Percentiles rank a stretch among this genome's conserved stretches.
Conservation (phyloP, 2,329 filamentous ascomycete species). For the Talaromyces sp. region DNA sequence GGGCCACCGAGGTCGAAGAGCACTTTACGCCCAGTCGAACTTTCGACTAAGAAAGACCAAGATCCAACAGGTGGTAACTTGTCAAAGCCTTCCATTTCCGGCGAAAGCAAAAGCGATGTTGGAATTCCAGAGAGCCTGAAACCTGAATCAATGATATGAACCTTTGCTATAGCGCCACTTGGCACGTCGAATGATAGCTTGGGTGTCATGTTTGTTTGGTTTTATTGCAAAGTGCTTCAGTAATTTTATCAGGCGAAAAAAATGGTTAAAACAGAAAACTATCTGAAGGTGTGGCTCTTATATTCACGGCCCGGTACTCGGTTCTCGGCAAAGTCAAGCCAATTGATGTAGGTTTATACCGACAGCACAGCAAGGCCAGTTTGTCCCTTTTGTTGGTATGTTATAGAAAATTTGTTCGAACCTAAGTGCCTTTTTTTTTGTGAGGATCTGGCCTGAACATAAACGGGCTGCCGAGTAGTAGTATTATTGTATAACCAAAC, state of each 20-base stretch:
- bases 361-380: too few relatives aligned
- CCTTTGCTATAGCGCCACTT: not conserved
- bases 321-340: not conserved
- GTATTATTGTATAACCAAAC: too few relatives aligned
- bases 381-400: too few relatives aligned
- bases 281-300: not conserved
- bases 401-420: too few relatives aligned
- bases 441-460: too few relatives aligned
- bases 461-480: too few relatives aligned
- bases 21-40: constrained; percentile 31
- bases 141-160: constrained; percentile 2
- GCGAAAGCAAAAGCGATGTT: not conserved
- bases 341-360: too few relatives aligned
- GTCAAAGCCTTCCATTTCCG: not conserved
- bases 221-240: not conserved
- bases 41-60: constrained; percentile 21
- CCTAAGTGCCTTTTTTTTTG: too few relatives aligned
- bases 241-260: not conserved
- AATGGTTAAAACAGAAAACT: not conserved
- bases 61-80: not conserved
- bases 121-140: not conserved
- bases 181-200: not conserved
- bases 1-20: constrained; percentile 46
- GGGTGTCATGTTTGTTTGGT: not conserved
- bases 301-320: not conserved